Conservation (phyloP, 2,329 filamentous ascomycete species). For the Ophiostoma ips region DNA sequence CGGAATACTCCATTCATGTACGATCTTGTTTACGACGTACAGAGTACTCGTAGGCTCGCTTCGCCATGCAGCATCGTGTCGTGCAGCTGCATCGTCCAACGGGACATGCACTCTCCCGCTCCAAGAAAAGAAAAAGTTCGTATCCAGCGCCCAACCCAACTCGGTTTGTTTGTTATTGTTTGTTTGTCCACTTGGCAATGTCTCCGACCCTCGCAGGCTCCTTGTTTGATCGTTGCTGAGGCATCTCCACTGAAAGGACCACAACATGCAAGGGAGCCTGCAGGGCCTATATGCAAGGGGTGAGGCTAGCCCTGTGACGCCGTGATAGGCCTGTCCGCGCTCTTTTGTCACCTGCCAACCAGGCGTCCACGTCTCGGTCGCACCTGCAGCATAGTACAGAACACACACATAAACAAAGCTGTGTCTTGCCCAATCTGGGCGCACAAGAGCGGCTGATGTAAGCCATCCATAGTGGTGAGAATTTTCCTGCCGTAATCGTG, state of each 20-base stretch:
- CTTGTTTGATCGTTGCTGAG: conserved; percentile 2
- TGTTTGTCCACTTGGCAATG: not conserved
- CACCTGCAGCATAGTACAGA: not conserved
- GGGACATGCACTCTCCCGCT: conserved; percentile 1
- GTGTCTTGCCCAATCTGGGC: not conserved
- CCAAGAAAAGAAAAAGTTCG: not conserved
- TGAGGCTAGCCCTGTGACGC: not conserved
- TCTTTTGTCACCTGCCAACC: conserved; percentile 3
- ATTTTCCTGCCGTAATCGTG: too few relatives aligned
- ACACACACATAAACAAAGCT: too few relatives aligned
- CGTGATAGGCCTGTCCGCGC: not conserved
- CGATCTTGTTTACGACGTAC: not conserved
- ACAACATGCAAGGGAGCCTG: conserved; percentile 1
- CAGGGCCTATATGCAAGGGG: not conserved
- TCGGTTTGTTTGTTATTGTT: not conserved
- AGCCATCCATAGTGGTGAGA: too few relatives aligned
- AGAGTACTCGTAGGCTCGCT: not conserved
- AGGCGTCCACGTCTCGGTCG: not conserved
- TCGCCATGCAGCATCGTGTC: not conserved
- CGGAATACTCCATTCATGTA: too few relatives aligned
- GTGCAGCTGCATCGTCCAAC: not conserved
- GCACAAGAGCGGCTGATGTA: too few relatives aligned
- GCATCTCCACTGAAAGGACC: not conserved
- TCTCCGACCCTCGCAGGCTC: not conserved
- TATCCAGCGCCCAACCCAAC: not conserved